Percentiles rank a stretch among this genome's conserved stretches.
Conservation (phyloP, 139 green algal species). For the Chara braunii region DNA sequence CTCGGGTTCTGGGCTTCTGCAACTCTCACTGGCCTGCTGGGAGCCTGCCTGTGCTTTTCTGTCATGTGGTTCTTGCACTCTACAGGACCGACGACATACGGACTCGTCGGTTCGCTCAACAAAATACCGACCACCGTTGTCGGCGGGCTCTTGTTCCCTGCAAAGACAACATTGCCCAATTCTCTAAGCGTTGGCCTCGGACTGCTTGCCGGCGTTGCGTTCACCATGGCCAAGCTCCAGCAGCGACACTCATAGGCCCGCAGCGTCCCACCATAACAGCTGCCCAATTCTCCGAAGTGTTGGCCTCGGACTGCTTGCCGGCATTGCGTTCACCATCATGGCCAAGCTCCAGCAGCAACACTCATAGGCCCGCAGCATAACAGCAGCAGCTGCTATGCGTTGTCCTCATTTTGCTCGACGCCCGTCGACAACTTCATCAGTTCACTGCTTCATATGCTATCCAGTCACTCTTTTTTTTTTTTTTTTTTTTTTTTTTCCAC, state of each 20-base stretch:
- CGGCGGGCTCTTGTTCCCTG: conserved; percentile 66
- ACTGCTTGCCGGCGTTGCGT: not conserved
- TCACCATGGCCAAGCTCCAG: not conserved
- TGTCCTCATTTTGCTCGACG: too few species aligned
- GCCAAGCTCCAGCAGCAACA: too few species aligned
- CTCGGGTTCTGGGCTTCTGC: not conserved
- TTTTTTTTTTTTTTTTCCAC: too few species aligned
- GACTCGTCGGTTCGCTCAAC: conserved; percentile 72
- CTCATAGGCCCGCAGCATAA: too few species aligned
- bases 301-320: conserved; percentile 48
- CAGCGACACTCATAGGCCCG: too few species aligned
- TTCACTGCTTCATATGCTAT: too few species aligned
- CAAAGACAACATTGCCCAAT: conserved; percentile 62
- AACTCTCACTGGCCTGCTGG: conserved; percentile 40
- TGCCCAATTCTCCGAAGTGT: conserved; percentile 68
- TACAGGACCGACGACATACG: conserved; percentile 79
- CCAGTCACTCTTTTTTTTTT: too few species aligned
- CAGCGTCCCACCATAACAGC: too few species aligned
- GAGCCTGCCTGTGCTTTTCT: conserved; percentile 67
- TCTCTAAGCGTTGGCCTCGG: conserved; percentile 64
- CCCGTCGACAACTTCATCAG: too few species aligned
- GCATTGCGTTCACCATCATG: not conserved
- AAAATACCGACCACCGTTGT: conserved; percentile 80
- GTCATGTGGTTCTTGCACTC: conserved; percentile 79
- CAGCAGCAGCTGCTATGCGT: too few species aligned